These are phyloP conservation scores for Eucalyptus microcorys DNA, from an alignment of 345 rosid genomes.

Conservation along the genomic window DNA sequence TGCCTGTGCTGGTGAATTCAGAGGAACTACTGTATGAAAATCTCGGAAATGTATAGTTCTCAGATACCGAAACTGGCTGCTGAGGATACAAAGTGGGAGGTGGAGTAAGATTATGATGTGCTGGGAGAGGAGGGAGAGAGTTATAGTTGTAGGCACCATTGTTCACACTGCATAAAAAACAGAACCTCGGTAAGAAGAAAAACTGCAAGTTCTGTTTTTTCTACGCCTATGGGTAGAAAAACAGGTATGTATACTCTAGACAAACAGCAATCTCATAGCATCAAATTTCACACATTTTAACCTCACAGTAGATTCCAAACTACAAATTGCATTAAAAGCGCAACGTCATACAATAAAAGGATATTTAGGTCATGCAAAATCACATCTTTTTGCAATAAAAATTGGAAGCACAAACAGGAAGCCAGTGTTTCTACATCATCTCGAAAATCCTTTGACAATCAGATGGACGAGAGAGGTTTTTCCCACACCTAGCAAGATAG, in stretches of 20 bases:
- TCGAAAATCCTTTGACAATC: conserved; percentile 63
- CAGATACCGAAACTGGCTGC: conserved; percentile 69
- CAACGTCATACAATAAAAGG: neutral
- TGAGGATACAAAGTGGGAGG: conserved; percentile 96
- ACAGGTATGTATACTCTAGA: neutral
- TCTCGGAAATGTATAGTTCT: conserved; percentile 65
- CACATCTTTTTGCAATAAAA: neutral
- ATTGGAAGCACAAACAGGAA: neutral
- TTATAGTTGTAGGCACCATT: conserved; percentile 61
- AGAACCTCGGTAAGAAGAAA: neutral
- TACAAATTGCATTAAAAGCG: neutral
- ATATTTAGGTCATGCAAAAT: neutral
- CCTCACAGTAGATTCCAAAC: neutral
- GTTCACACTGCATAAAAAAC: conserved; percentile 32
- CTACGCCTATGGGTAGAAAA: neutral
- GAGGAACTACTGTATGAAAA: conserved; percentile 39
- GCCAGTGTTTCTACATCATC: neutral
- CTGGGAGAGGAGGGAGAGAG: conserved; percentile 79
- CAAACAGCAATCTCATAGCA: neutral
- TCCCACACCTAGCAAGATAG: conserved; percentile 61
- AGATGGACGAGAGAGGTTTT: conserved; percentile 87
- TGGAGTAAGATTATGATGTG: conserved; percentile 83
- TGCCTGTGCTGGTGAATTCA: conserved; percentile 37
- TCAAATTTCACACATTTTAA: neutral
- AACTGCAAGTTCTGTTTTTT: neutral